Percentiles rank a stretch among this genome's conserved stretches.
Conservation (phyloP, 2,329 filamentous ascomycete species). For the Fusarium buharicum region DNA sequence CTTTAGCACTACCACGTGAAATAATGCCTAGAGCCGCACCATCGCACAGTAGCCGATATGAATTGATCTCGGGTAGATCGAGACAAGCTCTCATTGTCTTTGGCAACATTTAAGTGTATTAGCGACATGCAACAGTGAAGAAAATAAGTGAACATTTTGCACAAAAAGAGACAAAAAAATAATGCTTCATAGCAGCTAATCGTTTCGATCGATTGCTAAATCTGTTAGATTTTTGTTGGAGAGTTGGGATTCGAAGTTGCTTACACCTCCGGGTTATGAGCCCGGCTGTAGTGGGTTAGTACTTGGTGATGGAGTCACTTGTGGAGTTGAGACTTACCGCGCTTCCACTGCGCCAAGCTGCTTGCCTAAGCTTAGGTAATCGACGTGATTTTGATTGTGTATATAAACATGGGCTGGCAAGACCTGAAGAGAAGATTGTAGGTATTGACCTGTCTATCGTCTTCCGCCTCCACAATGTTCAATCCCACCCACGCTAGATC, state of each 20-base stretch:
- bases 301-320: neutral
- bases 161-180: neutral
- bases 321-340: constrained; percentile 25
- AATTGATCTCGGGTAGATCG: no score
- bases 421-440: no score
- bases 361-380: constrained; percentile 35
- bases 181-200: constrained; percentile 30
- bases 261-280: constrained; percentile 40
- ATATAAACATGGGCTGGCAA: neutral
- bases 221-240: neutral
- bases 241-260: constrained; percentile 1
- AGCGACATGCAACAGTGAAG: no score
- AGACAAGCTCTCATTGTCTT: no score
- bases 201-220: constrained; percentile 31
- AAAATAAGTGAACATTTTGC: no score
- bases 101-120: no score
- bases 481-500: no score
- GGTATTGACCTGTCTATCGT: no score
- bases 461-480: no score
- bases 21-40: no score
- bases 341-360: constrained; percentile 41
- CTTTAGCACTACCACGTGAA: no score
- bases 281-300: constrained; percentile 32
- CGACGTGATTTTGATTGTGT: neutral
- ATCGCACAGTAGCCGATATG: no score